These are phyloP conservation scores for Monosporozyma yasuniensis DNA, from an alignment of 805 yeast genomes.

Conservation along the genomic window DNA sequence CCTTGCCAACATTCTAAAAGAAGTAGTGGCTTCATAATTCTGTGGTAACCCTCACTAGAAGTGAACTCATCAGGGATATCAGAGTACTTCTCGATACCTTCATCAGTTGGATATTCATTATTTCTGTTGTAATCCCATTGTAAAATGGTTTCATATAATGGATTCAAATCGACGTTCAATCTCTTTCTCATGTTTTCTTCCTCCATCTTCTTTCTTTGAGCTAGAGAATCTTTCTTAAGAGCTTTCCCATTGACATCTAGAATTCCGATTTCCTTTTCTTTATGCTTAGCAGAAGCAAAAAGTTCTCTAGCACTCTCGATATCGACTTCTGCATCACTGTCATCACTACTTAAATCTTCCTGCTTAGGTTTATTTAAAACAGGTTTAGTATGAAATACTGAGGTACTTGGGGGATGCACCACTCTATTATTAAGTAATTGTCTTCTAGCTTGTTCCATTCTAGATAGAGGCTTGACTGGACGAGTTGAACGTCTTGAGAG, in stretches of 20 bases:
- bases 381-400: conserved; percentile 40
- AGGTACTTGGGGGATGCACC: conserved; percentile 41
- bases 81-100: conserved; percentile 31
- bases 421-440: conserved; percentile 24
- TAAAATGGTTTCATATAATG: conserved; percentile 60
- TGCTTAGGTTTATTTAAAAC: conserved; percentile 14
- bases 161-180: conserved; percentile 66
- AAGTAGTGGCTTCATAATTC: conserved; percentile 68
- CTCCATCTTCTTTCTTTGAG: conserved; percentile 43
- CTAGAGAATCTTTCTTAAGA: conserved; percentile 31
- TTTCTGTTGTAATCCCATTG: conserved; percentile 64
- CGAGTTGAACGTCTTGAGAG: conserved; percentile 12
- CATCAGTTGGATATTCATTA: conserved; percentile 52
- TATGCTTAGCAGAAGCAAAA: conserved; percentile 27
- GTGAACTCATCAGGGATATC: conserved; percentile 49
- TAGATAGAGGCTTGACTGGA: conserved; percentile 27
- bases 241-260: conserved; percentile 37
- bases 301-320: conserved; percentile 31
- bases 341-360: conserved; percentile 30
- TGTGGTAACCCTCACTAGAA: conserved; percentile 56
- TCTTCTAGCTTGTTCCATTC: conserved; percentile 33
- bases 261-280: conserved; percentile 26
- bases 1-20: conserved; percentile 93
- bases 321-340: conserved; percentile 35
- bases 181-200: conserved; percentile 74